Evolutionary conservation across 208 protist genomes (phyloP), one percentile per base, ranked within the genome.

Genomic region (Crithidia fasciculata): DNA sequence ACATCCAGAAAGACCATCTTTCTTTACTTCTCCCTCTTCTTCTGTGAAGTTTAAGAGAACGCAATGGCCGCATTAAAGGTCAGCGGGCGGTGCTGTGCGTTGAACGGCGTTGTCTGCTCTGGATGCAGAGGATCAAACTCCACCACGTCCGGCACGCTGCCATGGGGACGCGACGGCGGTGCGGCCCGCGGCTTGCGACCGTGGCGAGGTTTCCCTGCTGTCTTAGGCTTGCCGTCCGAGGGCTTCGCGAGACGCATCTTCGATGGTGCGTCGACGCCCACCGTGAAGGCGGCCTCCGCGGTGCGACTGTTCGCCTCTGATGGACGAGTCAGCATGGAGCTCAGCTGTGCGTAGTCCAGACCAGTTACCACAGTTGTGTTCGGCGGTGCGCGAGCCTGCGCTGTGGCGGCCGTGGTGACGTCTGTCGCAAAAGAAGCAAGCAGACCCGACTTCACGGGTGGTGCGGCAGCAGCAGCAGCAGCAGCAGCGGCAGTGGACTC

Each of bases 91-190:
- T 60, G 40, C 55, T 63, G n/a, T 15, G 60, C 36, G 49, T 73
- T 59, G 36, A 80, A 80, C 0, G 74, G 74, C 13, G 74, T 80
- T 16, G 74, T 80, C 8, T 70, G 47, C 55, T 80, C 74, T 2
- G 74, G 74, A 8, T 36, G 67, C 3, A 74, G 49, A 16, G 74
- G 74, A 36, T 80, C 62, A 19, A 80, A 80, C 7, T 36, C 37
- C 15, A 66, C 60, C 39, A 39, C 15, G 8, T 45, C 52, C 28
- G 7, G 10, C 13, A 49, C 45, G 12, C 8, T 10, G 28, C 13
- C 44, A 15, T 69, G 9, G 9, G 49, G 50, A 3, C 19, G 16
- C 0, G 7, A 28, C 4, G 49, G 28, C 28, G 28, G 10, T 6
- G 50, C 15, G 8, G 10, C 19, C 4, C 10, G 28, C 41, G 7